These are phyloP conservation scores for Boletus edulis DNA, from an alignment of 768 basidiomycete species.

Conservation along the genomic window DNA sequence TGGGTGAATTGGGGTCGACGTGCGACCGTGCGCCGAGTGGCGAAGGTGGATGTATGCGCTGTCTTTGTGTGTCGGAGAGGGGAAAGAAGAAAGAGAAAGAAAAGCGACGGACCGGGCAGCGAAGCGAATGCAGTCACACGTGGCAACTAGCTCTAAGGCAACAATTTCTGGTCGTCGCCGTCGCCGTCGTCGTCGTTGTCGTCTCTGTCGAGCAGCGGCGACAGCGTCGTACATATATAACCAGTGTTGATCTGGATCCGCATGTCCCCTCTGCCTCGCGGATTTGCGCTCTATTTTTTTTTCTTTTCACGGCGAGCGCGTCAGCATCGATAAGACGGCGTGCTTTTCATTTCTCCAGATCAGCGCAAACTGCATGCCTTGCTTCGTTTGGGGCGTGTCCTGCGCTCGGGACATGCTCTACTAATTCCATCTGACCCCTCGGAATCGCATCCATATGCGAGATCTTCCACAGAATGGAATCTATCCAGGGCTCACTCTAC, in stretches of 20 bases:
- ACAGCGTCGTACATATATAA: constrained; percentile 12
- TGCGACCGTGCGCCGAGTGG: constrained; percentile 6
- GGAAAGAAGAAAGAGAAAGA: background rate
- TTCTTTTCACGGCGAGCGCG: constrained; percentile 10
- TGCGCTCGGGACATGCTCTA: constrained; percentile 18
- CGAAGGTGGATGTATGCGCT: constrained; percentile 12
- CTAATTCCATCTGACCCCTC: constrained; percentile 16
- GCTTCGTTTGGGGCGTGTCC: constrained; percentile 17
- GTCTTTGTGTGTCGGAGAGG: constrained; percentile 2
- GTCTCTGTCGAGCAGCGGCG: background rate
- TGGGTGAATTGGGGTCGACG: background rate
- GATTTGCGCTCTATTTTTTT: constrained; percentile 16
- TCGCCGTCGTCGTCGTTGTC: background rate
- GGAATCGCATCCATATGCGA: constrained; percentile 15
- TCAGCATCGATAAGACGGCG: constrained; percentile 26
- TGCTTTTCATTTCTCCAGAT: constrained; percentile 33
- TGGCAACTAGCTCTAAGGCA: constrained; percentile 6
- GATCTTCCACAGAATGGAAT: constrained; percentile 25
- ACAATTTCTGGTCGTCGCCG: no score
- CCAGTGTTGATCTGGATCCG: constrained; percentile 21
- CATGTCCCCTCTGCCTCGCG: constrained; percentile 26
- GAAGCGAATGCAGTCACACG: constrained; percentile 14
- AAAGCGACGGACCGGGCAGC: constrained; percentile 6
- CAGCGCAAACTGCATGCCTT: constrained; percentile 21
- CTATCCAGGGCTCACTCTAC: constrained; percentile 5